Conservation (phyloP, 371 early-diverging fungal genomes). For the Apophysomyces sp. region DNA sequence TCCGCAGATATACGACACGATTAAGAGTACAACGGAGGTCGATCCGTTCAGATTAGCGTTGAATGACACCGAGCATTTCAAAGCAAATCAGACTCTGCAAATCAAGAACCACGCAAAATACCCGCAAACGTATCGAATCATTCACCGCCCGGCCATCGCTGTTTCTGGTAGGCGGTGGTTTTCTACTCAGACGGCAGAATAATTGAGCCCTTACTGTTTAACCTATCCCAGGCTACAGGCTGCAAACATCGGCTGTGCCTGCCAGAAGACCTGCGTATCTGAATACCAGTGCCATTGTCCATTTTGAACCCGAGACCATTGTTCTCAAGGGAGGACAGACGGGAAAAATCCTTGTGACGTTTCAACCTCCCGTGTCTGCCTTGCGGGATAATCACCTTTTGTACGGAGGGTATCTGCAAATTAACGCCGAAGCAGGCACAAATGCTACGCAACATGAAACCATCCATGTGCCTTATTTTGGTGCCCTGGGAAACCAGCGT, state of each 20-base stretch:
- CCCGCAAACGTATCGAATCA: background rate
- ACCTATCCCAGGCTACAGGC: constrained; percentile 6
- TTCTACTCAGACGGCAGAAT: background rate
- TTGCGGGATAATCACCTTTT: background rate
- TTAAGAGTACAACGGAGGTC: background rate
- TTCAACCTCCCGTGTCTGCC: background rate
- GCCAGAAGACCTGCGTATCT: background rate
- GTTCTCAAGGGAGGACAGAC: background rate
- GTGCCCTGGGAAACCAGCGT: constrained; percentile 1
- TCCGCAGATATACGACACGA: constrained; percentile 11
- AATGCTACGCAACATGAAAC: background rate
- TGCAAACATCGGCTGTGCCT: constrained; percentile 10
- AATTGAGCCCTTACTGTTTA: background rate
- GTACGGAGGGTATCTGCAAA: constrained; percentile 6
- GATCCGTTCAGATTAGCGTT: constrained; percentile 10
- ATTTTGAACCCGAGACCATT: background rate
- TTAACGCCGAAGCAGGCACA: background rate
- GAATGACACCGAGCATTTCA: constrained; percentile 15
- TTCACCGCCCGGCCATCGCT: background rate
- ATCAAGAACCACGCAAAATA: constrained; percentile 6
- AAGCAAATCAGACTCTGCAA: background rate
- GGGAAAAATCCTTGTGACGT: background rate
- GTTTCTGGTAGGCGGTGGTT: constrained; percentile 2
- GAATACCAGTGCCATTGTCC: background rate
- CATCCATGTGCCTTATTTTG: constrained; percentile 4